Percentiles rank a stretch among this genome's conserved stretches.
Evolutionary conservation across 2,329 filamentous ascomycete species (phyloP).

Genomic region (Colletotrichum trifolii): DNA sequence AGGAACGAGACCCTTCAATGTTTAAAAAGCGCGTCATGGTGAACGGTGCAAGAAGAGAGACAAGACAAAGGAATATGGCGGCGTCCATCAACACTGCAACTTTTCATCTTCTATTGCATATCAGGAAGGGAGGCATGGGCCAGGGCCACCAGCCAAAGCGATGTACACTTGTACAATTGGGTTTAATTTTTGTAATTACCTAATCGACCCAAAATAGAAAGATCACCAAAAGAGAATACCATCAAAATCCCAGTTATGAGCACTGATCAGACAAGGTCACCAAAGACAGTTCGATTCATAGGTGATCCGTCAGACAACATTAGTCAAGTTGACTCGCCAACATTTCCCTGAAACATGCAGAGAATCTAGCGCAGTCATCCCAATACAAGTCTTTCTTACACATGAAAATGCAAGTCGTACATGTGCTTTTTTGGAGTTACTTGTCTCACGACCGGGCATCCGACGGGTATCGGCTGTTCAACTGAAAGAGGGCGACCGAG

Average conservation of each 20-base stretch:
- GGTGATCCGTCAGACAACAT: not conserved
- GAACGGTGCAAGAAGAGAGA: slow-evolving; percentile 4
- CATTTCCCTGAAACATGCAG: slow-evolving; percentile 13
- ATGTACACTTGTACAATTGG: slow-evolving; percentile 17
- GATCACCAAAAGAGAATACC: slow-evolving; percentile 6
- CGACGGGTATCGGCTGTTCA: too few species aligned
- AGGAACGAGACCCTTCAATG: too few species aligned
- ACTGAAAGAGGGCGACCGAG: too few species aligned
- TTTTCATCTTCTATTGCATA: not conserved
- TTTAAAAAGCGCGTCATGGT: too few species aligned
- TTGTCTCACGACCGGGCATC: not conserved
- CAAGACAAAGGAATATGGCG: not conserved
- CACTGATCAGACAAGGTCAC: not conserved
- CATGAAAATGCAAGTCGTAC: not conserved
- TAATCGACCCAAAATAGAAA: slow-evolving; percentile 19
- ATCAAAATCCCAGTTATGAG: too few species aligned
- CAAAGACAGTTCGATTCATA: not conserved
- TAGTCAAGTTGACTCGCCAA: slow-evolving; percentile 15
- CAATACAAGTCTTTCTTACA: too few species aligned
- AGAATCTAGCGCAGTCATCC: not conserved
- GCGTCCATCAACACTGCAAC: too few species aligned
- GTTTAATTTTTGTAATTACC: slow-evolving; percentile 34
- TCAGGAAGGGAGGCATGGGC: not conserved
- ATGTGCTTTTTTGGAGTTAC: not conserved
- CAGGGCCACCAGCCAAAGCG: not conserved